Evolutionary conservation across 1,139 yeast species (phyloP), one percentile per base, ranked within the genome.

Genomic region (Pichia sp.): DNA sequence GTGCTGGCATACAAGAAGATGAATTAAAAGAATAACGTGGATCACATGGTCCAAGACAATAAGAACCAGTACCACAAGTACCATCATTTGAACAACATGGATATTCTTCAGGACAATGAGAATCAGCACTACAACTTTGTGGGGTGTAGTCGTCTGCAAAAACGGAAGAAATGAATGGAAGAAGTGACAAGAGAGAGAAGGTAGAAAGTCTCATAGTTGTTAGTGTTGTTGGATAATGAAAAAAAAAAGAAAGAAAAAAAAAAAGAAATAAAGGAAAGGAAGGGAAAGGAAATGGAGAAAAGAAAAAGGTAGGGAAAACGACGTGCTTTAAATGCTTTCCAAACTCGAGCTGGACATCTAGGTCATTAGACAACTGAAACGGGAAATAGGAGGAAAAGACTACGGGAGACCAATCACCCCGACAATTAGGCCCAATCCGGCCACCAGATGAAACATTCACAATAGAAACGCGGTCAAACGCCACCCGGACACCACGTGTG

Each of bases 51-150:
- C 87, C 89, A 38, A 87, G 68, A 67, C 96, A 87, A 59, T 72
- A 68, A 3, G 79, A 67, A 2, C 96, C 96, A 14, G 80, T 71
- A 42, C 95, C 95, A 69, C 96, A 87, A n/a, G 65, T 68, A 28
- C 95, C 94, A 54, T 77, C 83, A 51, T 80, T 86, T 18, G 88
- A 79, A 60, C 96, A 87, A 59, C 95, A 87, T 35, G 95, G 95
- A 41, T 63, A 53, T 32, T 69, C 71, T 51, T 76, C 73, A 0
- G 95, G 95, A 63, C 95, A 87, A 11, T 63, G 56, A n/a, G 53
- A 47, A 14, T 70, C 62, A 9, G 64, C 59, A 40, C 70, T 70
- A 63, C 94, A 84, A 8, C 59, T 45, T 41, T 65, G 61, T 9
- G 36, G 30, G 2, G 20, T 24, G 27, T 33, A 14, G 10, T 16